Percentiles rank a stretch among this genome's conserved stretches.
These are phyloP conservation scores for Filobasidium uniguttulatum DNA, from an alignment of 1,284 basidiomycete species.

Conservation along the genomic window DNA sequence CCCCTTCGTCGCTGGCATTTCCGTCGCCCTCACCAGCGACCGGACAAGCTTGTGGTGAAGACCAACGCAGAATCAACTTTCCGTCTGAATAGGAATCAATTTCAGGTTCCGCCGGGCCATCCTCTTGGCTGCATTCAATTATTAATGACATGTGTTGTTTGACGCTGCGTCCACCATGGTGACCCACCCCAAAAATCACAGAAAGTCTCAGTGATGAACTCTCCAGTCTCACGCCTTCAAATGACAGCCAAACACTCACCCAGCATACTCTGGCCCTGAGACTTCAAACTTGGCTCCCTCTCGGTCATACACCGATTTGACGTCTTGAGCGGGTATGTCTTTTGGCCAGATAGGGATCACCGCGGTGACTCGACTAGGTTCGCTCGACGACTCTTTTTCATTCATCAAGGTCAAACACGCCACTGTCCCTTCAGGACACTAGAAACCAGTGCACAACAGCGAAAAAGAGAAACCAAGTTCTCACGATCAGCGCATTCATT, in stretches of 20 bases:
- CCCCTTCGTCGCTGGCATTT: conserved; percentile 8
- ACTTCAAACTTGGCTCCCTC: conserved; percentile 25
- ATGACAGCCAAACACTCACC: conserved; percentile 19
- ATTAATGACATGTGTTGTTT: conserved; percentile 26
- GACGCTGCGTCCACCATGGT: conserved; percentile 10
- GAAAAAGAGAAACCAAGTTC: not conserved
- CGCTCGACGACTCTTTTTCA: conserved; percentile 25
- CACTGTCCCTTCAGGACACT: conserved; percentile 31
- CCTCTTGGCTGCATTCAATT: too few species aligned
- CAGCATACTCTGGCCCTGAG: conserved; percentile 27
- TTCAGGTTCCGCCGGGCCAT: conserved; percentile 21
- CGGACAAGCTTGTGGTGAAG: conserved; percentile 31
- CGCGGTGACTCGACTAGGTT: conserved; percentile 27
- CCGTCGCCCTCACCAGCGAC: conserved; percentile 9
- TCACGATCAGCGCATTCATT: too few species aligned
- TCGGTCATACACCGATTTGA: conserved; percentile 18
- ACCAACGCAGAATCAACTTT: conserved; percentile 27
- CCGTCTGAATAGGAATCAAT: conserved; percentile 27
- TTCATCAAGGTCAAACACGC: conserved; percentile 33
- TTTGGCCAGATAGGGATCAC: conserved; percentile 33
- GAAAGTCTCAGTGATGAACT: not conserved
- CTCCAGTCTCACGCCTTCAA: not conserved
- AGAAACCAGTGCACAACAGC: not conserved
- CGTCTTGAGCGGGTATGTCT: conserved; percentile 21
- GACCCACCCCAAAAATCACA: too few species aligned